Evolutionary conservation across 257 asterid genomes (phyloP), one percentile per base, ranked within the genome.

Genomic region (Nicotiana benthamiana): DNA sequence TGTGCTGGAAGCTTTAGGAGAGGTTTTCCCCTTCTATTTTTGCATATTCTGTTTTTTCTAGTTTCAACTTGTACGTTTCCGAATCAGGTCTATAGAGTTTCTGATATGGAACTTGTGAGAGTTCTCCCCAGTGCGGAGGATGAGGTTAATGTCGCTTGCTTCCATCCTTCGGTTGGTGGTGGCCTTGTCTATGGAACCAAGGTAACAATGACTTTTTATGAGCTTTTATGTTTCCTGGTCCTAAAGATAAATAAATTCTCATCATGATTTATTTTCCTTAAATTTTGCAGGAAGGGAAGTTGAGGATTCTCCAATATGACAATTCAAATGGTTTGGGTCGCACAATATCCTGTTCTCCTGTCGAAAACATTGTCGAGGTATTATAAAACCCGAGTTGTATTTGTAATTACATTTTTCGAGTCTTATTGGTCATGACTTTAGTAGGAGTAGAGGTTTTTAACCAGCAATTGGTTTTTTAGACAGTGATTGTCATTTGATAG

Each of bases 141-240:
- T 86, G 99, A 95, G 91, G 97, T 95, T 80, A 95, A 95, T 86
- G 99, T 95, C 3, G 99, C 99, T 81, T 95, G 96, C 83, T 95
- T 95, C 84, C 99, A 95, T 87, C 99, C 98, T 78, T 86, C 93
- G 62, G 94, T 89, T 56, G 99, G 99, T 22, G 93, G 97, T 85
- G 99, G 98, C 77, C 92, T 95, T 89, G 93, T 95, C 79, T 95
- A 95, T 84, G 99, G 99, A 84, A 95, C 99, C 77, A 95, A 95
- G 95, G 98, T 92, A 75, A 18, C 79, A 46, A 70, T 22, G 56
- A 52, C 22, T 22, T 54, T 20, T 53, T 15, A 24, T 48, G 61
- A 74, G 61, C 22, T 26, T 43, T 74, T 48, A 22, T 12, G 40
- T 74, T 48, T 74, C 79, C 48, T 74, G 5, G 22, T 74, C n/a